phyloP scores from a whole-genome alignment of 768 basidiomycete species.

The Lentinula edodes region DNA sequence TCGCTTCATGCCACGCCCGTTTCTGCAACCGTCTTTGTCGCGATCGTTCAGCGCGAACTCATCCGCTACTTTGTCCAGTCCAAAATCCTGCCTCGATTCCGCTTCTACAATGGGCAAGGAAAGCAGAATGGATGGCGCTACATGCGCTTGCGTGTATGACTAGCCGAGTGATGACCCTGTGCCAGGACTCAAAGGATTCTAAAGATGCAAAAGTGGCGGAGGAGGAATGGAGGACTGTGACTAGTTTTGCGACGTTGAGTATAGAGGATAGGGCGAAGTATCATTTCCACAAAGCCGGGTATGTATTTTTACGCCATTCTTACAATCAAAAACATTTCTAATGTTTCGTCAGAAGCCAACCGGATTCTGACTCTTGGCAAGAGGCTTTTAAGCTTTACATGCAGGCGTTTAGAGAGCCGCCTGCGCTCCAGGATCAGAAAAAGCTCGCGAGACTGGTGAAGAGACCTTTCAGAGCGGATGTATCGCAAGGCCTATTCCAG shows the following conservation, averaged over 20 bases:
- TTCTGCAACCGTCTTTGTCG: slow-evolving; percentile 84
- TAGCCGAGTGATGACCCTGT: slow-evolving; percentile 53
- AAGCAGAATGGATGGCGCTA: slow-evolving; percentile 67
- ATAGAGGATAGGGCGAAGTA: slow-evolving; percentile 64
- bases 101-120: slow-evolving; percentile 54
- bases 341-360: slow-evolving; percentile 29
- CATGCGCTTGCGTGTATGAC: slow-evolving; percentile 69
- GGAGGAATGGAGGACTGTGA: slow-evolving; percentile 50
- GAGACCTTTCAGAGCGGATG: slow-evolving; percentile 38
- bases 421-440: slow-evolving; percentile 43
- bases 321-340: slow-evolving; percentile 7
- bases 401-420: slow-evolving; percentile 59
- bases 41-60: slow-evolving; percentile 54
- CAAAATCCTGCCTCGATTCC: slow-evolving; percentile 67
- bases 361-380: slow-evolving; percentile 64
- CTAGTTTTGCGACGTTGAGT: slow-evolving; percentile 65
- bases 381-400: slow-evolving; percentile 53
- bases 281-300: slow-evolving; percentile 37
- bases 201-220: slow-evolving; percentile 21
- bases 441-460: slow-evolving; percentile 51
- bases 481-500: slow-evolving; percentile 59
- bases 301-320: background rate
- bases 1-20: slow-evolving; percentile 50
- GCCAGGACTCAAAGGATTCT: slow-evolving; percentile 35
- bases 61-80: slow-evolving; percentile 67